Conservation (phyloP, 2,329 filamentous ascomycete genomes). For the Raffaelea ambrosiae region DNA sequence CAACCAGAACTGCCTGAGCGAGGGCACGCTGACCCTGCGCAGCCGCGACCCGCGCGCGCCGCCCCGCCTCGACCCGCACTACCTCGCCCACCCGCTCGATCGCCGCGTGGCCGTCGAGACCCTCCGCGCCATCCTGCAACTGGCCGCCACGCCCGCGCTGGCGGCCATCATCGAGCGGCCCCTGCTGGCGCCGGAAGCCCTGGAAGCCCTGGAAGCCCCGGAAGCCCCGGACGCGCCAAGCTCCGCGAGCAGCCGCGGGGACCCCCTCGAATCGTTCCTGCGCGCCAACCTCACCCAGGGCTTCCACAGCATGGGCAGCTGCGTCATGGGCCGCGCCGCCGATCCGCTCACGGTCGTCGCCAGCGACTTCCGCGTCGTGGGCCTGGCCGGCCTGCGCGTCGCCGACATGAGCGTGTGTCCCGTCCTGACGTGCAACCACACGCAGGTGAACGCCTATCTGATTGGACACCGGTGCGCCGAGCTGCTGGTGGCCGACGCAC, state of each 20-base stretch:
- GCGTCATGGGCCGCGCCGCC: constrained; percentile 3
- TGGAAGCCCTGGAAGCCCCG: neutral
- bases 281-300: neutral
- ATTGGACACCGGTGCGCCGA: constrained; percentile 2
- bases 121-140: neutral
- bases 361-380: constrained; percentile 3
- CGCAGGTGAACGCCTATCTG: constrained; percentile 5
- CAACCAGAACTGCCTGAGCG: constrained; percentile 4
- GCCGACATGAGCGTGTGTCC: constrained; percentile 9
- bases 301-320: constrained; percentile 6
- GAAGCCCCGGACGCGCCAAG: neutral
- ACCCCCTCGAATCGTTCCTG: neutral
- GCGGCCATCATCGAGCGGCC: neutral
- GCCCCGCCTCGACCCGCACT: constrained; percentile 12
- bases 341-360: constrained; percentile 2
- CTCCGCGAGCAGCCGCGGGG: neutral
- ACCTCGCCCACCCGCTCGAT: constrained; percentile 7
- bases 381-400: constrained; percentile 6
- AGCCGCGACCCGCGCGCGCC: constrained; percentile 6
- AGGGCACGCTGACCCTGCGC: constrained; percentile 11
- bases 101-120: constrained; percentile 4
- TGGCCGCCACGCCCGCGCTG: neutral
- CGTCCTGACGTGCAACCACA: constrained; percentile 4
- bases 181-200: neutral
- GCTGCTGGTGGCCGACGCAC: neutral